phyloP scores from a whole-genome alignment of 495 filamentous ascomycete species.

The Hamigera avellanea region DNA sequence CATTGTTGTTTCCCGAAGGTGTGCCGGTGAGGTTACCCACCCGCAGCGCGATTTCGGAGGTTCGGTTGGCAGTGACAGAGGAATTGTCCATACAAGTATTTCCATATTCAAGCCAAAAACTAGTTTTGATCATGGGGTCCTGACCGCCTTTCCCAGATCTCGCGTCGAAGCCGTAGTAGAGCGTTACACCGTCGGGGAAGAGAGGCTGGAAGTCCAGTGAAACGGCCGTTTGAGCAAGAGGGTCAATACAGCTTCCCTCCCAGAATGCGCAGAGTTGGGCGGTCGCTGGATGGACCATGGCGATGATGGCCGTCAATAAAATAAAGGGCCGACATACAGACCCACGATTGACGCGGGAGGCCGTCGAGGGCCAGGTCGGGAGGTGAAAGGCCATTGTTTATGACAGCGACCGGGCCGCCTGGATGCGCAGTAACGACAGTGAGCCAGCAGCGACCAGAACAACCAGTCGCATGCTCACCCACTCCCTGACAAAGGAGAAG shows the following conservation, averaged over 20 bases:
- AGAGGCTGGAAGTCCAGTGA: conserved; percentile 27
- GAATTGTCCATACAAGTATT: conserved; percentile 18
- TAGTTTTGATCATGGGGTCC: conserved; percentile 28
- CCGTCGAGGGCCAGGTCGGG: conserved; percentile 11
- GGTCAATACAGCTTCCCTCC: conserved; percentile 29
- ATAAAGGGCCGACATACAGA: conserved; percentile 5
- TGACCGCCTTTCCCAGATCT: conserved; percentile 20
- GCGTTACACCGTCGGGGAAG: conserved; percentile 22
- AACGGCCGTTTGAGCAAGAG: conserved; percentile 30
- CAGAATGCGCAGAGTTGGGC: conserved; percentile 31
- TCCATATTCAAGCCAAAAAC: conserved; percentile 31
- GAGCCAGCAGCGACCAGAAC: conserved; percentile 6
- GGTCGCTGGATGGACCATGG: not conserved
- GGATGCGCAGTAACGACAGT: conserved; percentile 11
- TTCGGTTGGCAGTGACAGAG: conserved; percentile 24
- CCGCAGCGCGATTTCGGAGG: conserved; percentile 29
- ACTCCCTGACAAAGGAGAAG: not conserved
- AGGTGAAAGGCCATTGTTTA: conserved; percentile 2
- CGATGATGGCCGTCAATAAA: not conserved
- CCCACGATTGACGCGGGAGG: conserved; percentile 4
- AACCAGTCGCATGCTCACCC: conserved; percentile 13
- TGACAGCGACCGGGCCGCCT: conserved; percentile 13
- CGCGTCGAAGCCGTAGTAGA: conserved; percentile 32
- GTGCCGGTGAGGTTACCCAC: conserved; percentile 29
- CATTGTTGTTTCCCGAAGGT: conserved; percentile 24